Evolutionary conservation across 305 asterid species (phyloP), one percentile per base, ranked within the genome.

Genomic region (Fraxinus dipetala): DNA sequence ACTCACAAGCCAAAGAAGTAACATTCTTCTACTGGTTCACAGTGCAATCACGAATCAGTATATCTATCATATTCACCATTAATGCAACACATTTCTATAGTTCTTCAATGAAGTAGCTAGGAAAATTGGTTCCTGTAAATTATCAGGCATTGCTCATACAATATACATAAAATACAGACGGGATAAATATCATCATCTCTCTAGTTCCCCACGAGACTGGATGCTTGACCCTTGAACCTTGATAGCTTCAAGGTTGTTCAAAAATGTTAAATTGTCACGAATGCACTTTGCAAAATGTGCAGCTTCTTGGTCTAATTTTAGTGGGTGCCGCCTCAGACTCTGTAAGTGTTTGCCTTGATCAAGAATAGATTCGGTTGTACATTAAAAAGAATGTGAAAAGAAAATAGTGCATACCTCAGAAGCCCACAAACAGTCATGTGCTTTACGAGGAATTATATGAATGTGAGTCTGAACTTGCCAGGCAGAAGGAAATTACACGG

Each of bases 361-460:
- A 78, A 18, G 74, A 82, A 69, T 40, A 8, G 45, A 36, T 35
- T 24, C 54, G 20, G 67, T 26, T 24, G 45, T 43, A 9, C 16
- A n/a, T 5, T 59, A 40, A 31, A 74, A 86, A 32, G n/a, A 13
- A 63, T 24, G 77, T 36, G 36, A 31, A 61, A 54, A 73, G 56
- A 35, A 18, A 20, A 59, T 14, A 70, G 0, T 1, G 36, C 79
- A 5, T 85, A 93, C 99, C 98, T 93, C 99, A 20, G 98, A 93
- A 79, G 91, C 78, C 99, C 99, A 95, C 74, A 95, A 85, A 88
- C 98, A 95, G 84, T 95, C 98, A 14, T 89, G 90, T 43, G 90
- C 90, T 54, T 90, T 95, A 45, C 99, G 96, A 2, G 99, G 99
- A 81, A 95, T 90, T 88, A 95, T 93, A 90, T 95, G 98, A 81